Base-by-base conservation (phyloP, 2,329 filamentous ascomycete genomes). In the Teratosphaeria nubilosa region DNA sequence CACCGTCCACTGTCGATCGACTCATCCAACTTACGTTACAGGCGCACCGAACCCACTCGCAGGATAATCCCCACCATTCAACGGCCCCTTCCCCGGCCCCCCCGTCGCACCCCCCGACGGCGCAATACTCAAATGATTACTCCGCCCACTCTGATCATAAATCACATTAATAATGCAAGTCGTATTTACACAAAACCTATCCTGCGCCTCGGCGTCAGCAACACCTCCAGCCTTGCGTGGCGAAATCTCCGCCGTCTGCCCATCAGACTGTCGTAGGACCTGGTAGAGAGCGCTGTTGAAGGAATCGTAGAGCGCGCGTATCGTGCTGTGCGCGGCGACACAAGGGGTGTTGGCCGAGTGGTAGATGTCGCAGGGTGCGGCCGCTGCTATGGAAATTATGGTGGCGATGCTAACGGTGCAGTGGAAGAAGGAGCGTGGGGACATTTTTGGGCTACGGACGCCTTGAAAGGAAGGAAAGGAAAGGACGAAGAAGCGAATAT, bases 301-400 rank as follows among this genome's bases (percentile, higher is more conserved):
- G 55, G 74, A 64, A 63, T 70, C 77, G 70, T 85, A 86, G 6
- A 86, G 69, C 16, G 83, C 82, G 3, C 84, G 80, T 58, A 83
- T 86, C n/a, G 82, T 86, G 68, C 81, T 81, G 67, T 86, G 83
- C 0, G 84, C 84, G 0, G 84, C 84, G 11, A 86, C 72, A 64
- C 84, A 86, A n/a, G 83, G 81, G 1, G 82, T 85, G 55, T 77
- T 77, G 0, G 81, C 83, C 0, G 77, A 75, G 1, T 77, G 67
- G 71, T 86, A 86, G 60, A 86, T 76, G 61, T 86, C 84, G 64
- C 83, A 86, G 9, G 84, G 83, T 13, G 76, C 82, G 45, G 82
- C 81, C 20, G 73, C 66, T 41, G 75, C 78, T 31, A 81, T 66
- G 9, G 75, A 72, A 57, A 66, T 62, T 4, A 70, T 67, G 57